phyloP scores from a whole-genome alignment of 2,329 filamentous ascomycete genomes.

The Colletotrichum tropicicola region DNA sequence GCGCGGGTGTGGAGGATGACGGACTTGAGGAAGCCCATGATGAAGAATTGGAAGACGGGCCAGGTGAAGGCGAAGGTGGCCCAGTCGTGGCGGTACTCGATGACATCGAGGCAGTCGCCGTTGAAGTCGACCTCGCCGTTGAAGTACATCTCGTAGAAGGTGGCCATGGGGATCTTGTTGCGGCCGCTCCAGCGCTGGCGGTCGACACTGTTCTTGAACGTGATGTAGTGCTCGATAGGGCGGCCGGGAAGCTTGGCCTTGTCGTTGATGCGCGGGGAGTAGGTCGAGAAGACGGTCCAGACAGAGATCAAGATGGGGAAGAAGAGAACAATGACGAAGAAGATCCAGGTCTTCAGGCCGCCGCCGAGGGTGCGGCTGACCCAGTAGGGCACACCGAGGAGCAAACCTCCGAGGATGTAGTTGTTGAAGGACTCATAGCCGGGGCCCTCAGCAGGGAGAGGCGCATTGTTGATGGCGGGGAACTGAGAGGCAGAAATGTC shows the following conservation, averaged over 20 bases:
- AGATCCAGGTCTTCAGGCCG: constrained; percentile 85
- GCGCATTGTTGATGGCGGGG: constrained; percentile 91
- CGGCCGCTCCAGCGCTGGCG: constrained; percentile 76
- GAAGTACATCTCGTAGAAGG: constrained; percentile 98
- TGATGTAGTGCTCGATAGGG: constrained; percentile 90
- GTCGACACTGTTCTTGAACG: constrained; percentile 75
- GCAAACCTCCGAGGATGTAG: constrained; percentile 73
- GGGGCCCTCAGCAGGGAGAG: constrained; percentile 88
- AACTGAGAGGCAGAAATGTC: constrained; percentile 63
- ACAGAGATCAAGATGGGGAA: constrained; percentile 83
- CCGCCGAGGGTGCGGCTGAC: constrained; percentile 85
- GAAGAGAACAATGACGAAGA: constrained; percentile 82
- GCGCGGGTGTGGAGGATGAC: constrained; percentile 92
- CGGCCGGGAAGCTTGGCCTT: constrained; percentile 88
- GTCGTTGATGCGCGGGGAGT: constrained; percentile 90
- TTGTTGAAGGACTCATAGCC: constrained; percentile 91
- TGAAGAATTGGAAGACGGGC: constrained; percentile 86
- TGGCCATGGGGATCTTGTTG: constrained; percentile 88
- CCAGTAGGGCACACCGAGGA: constrained; percentile 80
- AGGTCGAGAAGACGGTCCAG: constrained; percentile 82
- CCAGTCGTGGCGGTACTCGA: constrained; percentile 98
- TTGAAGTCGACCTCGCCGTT: constrained; percentile 95
- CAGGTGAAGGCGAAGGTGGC: constrained; percentile 92
- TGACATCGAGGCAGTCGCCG: constrained; percentile 85
- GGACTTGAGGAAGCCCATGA: constrained; percentile 84